Conservation (phyloP, 1,139 yeast genomes). For the Diutina ranongensis region DNA sequence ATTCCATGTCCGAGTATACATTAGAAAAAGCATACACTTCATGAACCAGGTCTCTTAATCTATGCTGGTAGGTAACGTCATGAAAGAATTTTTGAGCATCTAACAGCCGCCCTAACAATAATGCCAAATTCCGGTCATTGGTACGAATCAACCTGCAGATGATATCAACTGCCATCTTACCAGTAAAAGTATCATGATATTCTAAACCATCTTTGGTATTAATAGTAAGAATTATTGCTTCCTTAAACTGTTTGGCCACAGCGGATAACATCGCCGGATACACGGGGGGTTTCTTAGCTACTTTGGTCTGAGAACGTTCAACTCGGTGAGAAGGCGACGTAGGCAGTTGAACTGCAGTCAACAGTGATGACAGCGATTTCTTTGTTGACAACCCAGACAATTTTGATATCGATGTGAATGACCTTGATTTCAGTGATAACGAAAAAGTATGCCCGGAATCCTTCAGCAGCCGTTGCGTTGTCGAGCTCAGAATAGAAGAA, state of each 20-base stretch:
- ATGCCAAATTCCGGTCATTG: conserved; percentile 81
- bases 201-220: conserved; percentile 90
- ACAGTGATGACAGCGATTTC: conserved; percentile 12
- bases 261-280: conserved; percentile 84
- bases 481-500: neutral
- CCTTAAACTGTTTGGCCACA: conserved; percentile 73
- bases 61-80: conserved; percentile 91
- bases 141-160: conserved; percentile 79
- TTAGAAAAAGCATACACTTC: conserved; percentile 88
- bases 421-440: conserved; percentile 30
- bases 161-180: conserved; percentile 86
- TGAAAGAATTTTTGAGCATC: conserved; percentile 94
- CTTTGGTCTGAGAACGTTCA: conserved; percentile 7
- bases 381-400: conserved; percentile 30
- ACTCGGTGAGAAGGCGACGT: neutral
- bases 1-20: conserved; percentile 30
- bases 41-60: conserved; percentile 74
- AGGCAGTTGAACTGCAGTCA: neutral
- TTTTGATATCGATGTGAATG: conserved; percentile 32
- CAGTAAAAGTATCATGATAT: conserved; percentile 90
- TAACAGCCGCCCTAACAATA: conserved; percentile 78
- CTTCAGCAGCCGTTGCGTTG: conserved; percentile 1
- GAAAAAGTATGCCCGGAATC: conserved; percentile 22
- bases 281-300: conserved; percentile 48
- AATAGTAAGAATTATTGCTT: conserved; percentile 60